Evolutionary conservation across 2,329 filamentous ascomycete genomes (phyloP).

Genomic region (Claviceps purpurea): DNA sequence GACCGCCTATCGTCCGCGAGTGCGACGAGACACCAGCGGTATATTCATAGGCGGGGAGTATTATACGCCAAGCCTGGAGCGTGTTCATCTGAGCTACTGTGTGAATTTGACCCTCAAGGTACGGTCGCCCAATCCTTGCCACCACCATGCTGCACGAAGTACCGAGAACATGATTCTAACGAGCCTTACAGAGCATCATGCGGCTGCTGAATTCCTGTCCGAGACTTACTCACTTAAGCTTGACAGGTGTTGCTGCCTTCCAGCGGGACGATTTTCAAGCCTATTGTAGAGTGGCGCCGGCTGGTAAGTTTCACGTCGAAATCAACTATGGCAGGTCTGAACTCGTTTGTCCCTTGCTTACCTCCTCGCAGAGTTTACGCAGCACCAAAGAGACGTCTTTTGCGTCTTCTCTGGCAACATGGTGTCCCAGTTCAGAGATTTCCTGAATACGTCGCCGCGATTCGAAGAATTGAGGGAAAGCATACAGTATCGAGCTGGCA

Average conservation of each 20-base stretch:
- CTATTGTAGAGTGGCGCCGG: slow-evolving; percentile 77
- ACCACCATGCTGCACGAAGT: background rate
- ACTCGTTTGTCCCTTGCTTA: background rate
- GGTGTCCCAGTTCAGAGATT: slow-evolving; percentile 62
- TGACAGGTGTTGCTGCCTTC: slow-evolving; percentile 89
- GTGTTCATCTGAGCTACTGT: slow-evolving; percentile 95
- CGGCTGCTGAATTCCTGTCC: slow-evolving; percentile 81
- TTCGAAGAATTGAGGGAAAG: slow-evolving; percentile 32
- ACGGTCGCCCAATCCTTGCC: slow-evolving; percentile 20
- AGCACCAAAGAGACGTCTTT: slow-evolving; percentile 88
- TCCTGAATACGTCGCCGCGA: slow-evolving; percentile 49
- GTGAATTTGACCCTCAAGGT: slow-evolving; percentile 70
- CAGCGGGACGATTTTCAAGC: slow-evolving; percentile 68
- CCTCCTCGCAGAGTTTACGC: slow-evolving; percentile 64
- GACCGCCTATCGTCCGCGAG: slow-evolving; percentile 42
- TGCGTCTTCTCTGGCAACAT: slow-evolving; percentile 92
- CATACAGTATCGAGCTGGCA: slow-evolving; percentile 9
- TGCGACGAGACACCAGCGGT: slow-evolving; percentile 34
- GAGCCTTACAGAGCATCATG: slow-evolving; percentile 60
- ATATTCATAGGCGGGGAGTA: slow-evolving; percentile 37
- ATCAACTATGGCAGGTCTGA: background rate
- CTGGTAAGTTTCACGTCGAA: slow-evolving; percentile 33
- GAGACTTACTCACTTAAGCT: slow-evolving; percentile 80
- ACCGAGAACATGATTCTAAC: background rate
- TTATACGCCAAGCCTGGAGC: slow-evolving; percentile 59